Conservation (phyloP, 768 basidiomycete genomes). For the Cytidiella melzeri region DNA sequence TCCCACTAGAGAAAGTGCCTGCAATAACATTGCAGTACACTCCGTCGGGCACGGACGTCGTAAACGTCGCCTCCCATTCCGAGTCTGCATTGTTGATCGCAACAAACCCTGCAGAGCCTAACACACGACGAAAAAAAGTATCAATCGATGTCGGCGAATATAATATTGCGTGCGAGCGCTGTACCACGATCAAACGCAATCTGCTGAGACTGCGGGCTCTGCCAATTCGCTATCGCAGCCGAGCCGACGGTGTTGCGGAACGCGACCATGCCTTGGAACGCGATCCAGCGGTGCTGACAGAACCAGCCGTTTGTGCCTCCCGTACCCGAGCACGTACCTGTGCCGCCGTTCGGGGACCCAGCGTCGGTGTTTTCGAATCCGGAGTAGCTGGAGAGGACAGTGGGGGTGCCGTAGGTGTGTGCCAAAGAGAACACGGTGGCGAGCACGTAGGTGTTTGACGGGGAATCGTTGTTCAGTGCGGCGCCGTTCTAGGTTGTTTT, state of each 20-base stretch:
- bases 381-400: slow-evolving; percentile 52
- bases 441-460: slow-evolving; percentile 57
- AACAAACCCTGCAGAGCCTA: slow-evolving; percentile 44
- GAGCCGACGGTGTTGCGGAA: slow-evolving; percentile 55
- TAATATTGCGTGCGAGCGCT: too few species aligned
- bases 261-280: slow-evolving; percentile 53
- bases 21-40: slow-evolving; percentile 61
- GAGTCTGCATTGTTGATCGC: slow-evolving; percentile 62
- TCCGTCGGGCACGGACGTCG: slow-evolving; percentile 51
- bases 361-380: slow-evolving; percentile 42
- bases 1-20: slow-evolving; percentile 34
- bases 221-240: slow-evolving; percentile 48
- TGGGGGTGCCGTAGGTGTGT: slow-evolving; percentile 61
- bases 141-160: too few species aligned
- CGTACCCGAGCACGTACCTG: slow-evolving; percentile 43
- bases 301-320: slow-evolving; percentile 56
- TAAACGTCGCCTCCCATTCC: slow-evolving; percentile 50
- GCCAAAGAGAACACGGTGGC: slow-evolving; percentile 62
- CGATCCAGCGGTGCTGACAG: slow-evolving; percentile 58
- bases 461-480: slow-evolving; percentile 53
- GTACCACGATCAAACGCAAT: slow-evolving; percentile 64
- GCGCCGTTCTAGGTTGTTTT: slow-evolving; percentile 33
- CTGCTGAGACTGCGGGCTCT: slow-evolving; percentile 48
- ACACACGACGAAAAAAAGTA: slow-evolving; percentile 23
- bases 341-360: slow-evolving; percentile 57